These are phyloP conservation scores for Tulasnella sp. DNA, from an alignment of 768 basidiomycete species.

Conservation along the genomic window DNA sequence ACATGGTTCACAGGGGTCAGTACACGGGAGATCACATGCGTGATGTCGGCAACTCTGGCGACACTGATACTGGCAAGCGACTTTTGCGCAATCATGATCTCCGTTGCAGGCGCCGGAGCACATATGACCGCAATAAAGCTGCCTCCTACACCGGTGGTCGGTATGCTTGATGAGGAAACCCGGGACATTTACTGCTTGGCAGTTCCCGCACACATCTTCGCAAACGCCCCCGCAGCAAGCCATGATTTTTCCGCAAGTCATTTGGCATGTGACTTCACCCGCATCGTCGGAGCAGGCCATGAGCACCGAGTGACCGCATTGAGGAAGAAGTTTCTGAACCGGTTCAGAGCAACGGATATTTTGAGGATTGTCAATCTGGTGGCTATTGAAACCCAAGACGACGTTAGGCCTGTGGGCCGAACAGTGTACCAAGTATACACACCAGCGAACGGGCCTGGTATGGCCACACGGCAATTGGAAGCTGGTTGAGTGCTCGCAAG, in stretches of 20 bases:
- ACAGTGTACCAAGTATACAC: not conserved
- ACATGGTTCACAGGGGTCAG: constrained; percentile 57
- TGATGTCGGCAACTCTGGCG: constrained; percentile 56
- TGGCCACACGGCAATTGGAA: constrained; percentile 51
- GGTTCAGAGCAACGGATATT: constrained; percentile 44
- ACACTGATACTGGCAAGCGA: constrained; percentile 47
- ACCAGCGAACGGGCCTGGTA: constrained; percentile 14
- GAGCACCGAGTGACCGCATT: constrained; percentile 52
- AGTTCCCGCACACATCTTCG: constrained; percentile 47
- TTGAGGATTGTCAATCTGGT: constrained; percentile 47
- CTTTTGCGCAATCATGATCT: constrained; percentile 48
- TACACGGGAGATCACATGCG: constrained; percentile 49
- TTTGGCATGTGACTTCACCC: constrained; percentile 42
- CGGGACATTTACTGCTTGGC: constrained; percentile 42
- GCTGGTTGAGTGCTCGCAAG: constrained; percentile 42
- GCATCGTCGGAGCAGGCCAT: constrained; percentile 52
- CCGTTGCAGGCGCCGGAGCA: constrained; percentile 50
- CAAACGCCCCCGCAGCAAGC: constrained; percentile 55
- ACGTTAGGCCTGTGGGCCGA: not conserved
- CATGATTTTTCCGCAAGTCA: constrained; percentile 47
- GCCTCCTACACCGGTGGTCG: constrained; percentile 50
- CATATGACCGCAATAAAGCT: constrained; percentile 54
- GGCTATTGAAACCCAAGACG: constrained; percentile 39
- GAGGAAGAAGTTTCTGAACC: constrained; percentile 47
- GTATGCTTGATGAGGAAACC: constrained; percentile 41